Conservation (phyloP, 164 flowering plant species). For the Sedum album region DNA sequence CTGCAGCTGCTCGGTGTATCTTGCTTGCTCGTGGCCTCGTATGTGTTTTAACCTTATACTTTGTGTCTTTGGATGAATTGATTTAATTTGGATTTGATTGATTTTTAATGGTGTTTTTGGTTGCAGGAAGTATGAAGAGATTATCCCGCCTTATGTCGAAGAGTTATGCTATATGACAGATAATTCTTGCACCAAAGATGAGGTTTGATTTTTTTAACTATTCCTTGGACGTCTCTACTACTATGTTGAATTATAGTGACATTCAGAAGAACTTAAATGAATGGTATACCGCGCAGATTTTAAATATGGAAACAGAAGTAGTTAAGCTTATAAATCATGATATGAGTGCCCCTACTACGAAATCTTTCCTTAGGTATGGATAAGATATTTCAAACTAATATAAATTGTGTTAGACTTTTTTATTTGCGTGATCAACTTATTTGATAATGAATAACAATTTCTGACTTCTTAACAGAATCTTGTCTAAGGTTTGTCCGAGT, state of each 20-base stretch:
- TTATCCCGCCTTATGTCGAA: conserved; percentile 27
- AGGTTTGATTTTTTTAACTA: conserved; percentile 15
- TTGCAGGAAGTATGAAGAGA: conserved; percentile 29
- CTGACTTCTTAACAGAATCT: neutral
- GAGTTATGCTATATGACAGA: conserved; percentile 32
- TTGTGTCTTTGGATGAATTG: neutral
- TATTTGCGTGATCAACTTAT: neutral
- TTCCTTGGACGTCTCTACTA: neutral
- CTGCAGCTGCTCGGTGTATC: conserved; percentile 35
- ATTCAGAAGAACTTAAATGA: neutral
- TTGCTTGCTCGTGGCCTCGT: conserved; percentile 32
- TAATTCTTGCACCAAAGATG: conserved; percentile 21
- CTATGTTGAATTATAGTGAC: neutral
- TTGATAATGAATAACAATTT: neutral
- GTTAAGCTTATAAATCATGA: conserved; percentile 4
- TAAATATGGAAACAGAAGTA: neutral
- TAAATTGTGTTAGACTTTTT: neutral
- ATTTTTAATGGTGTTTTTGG: neutral
- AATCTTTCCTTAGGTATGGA: neutral
- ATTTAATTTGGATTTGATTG: neutral
- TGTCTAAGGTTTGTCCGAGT: neutral
- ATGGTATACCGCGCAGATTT: neutral
- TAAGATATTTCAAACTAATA: neutral
- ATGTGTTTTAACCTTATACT: neutral
- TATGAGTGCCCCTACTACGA: neutral